Evolutionary conservation across 768 basidiomycete genomes (phyloP), one percentile per base, ranked within the genome.

Genomic region (Kwoniella dendrophila): DNA sequence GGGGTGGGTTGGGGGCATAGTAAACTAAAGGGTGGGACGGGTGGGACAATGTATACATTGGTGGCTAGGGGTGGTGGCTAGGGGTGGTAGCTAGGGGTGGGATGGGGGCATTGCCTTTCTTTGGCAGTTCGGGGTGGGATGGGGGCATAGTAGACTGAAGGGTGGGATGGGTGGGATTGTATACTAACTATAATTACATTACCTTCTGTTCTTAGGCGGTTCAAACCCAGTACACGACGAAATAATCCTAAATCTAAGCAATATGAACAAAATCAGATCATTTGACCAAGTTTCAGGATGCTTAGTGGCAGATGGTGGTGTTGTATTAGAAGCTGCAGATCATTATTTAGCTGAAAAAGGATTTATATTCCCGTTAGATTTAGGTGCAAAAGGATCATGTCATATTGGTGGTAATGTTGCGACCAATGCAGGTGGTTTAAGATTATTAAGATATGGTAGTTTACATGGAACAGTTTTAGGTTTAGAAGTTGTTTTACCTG

Each of bases 401-500:
- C 95, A 98, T 74, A 94, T 99, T 66, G 96, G 95, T 49, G 96
- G 96, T 33, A 97, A 98, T 78, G 84, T 98, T 27, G 87, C 96
- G 1, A 98, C 96, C 4, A 99, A 99, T 74, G 96, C 96, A 27
- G 96, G 96, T 20, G 96, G 96, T n/a, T 84, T 99, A 7, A 86
- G 96, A 1, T 84, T 99, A 24, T 81, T 99, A 41, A 86, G 96
- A 24, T 99, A 98, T 73, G 96, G 96, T 47, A 92, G 91, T 38
- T 82, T 99, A 4, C 96, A 95, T 74, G 96, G 96, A 20, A 88
- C 88, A 12, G 95, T 98, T 1, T 85, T 99, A 2, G 96, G 96
- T 20, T 83, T 99, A 14, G 96, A 99, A 77, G 92, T 94, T 22
- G 96, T 98, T 10, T 82, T 98, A 20, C 90, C 96, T 2, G 92